Evolutionary conservation across 2,329 filamentous ascomycete species (phyloP).

Genomic region (Cladosporium sp.): DNA sequence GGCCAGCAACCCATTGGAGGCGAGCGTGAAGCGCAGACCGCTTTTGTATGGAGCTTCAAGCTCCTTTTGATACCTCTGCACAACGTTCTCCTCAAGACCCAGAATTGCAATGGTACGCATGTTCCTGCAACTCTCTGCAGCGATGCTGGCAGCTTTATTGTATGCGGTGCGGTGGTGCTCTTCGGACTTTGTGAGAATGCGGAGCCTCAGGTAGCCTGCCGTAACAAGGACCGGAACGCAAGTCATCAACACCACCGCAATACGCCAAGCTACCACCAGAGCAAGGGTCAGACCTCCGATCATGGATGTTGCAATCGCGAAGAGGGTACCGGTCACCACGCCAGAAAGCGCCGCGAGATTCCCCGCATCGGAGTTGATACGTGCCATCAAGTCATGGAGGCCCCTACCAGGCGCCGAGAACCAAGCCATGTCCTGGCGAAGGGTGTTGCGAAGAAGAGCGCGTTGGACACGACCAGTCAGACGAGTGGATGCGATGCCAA

Average conservation of each 20-base stretch:
- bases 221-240: slow-evolving; percentile 45
- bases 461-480: slow-evolving; percentile 43
- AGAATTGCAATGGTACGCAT: slow-evolving; percentile 56
- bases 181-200: slow-evolving; percentile 54
- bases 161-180: slow-evolving; percentile 62
- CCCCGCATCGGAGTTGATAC: slow-evolving; percentile 46
- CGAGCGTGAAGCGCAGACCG: slow-evolving; percentile 36
- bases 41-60: slow-evolving; percentile 38
- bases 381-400: slow-evolving; percentile 42
- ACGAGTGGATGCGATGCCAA: slow-evolving; percentile 46
- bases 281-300: slow-evolving; percentile 46
- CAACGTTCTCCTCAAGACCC: slow-evolving; percentile 38
- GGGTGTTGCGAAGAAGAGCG: slow-evolving; percentile 47
- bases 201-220: slow-evolving; percentile 43
- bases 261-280: slow-evolving; percentile 48
- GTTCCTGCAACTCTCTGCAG: slow-evolving; percentile 62
- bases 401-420: slow-evolving; percentile 42
- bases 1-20: slow-evolving; percentile 40
- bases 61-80: slow-evolving; percentile 34
- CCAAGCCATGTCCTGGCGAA: slow-evolving; percentile 53
- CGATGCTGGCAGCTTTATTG: slow-evolving; percentile 58
- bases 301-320: slow-evolving; percentile 45
- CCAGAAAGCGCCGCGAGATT: slow-evolving; percentile 47
- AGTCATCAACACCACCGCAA: slow-evolving; percentile 47
- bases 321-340: slow-evolving; percentile 48